Conservation (phyloP, 352 stramenopile genomes). For the Bremia lactucae region DNA sequence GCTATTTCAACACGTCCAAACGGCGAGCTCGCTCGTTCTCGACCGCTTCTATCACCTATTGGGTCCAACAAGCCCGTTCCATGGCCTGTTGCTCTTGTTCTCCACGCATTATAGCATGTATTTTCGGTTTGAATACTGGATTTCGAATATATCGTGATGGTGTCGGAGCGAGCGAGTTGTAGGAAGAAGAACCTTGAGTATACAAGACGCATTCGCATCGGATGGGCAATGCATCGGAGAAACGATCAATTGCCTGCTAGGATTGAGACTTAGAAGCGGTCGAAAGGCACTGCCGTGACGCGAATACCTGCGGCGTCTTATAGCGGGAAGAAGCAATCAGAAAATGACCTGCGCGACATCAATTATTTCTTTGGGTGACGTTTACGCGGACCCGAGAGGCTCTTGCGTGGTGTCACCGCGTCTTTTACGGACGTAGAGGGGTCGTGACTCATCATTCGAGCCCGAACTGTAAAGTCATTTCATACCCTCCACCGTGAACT, state of each 20-base stretch:
- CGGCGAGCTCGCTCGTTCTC: conserved; percentile 67
- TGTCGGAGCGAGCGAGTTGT: too few species aligned
- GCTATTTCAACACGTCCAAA: conserved; percentile 48
- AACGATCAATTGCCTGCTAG: neutral
- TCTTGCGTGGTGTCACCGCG: too few species aligned
- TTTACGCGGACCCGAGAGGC: too few species aligned
- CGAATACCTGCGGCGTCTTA: too few species aligned
- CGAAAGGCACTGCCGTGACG: too few species aligned
- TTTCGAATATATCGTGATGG: conserved; percentile 1
- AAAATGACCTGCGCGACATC: too few species aligned
- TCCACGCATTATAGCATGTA: conserved; percentile 3
- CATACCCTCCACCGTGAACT: too few species aligned
- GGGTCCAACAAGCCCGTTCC: conserved; percentile 68
- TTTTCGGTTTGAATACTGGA: conserved; percentile 1
- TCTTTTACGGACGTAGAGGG: too few species aligned
- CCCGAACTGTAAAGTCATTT: too few species aligned
- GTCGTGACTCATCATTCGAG: too few species aligned
- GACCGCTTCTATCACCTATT: conserved; percentile 69
- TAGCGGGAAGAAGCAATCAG: too few species aligned
- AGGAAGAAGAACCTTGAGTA: neutral
- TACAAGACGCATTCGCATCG: neutral
- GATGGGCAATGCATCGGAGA: neutral
- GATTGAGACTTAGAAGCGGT: neutral
- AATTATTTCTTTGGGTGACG: too few species aligned
- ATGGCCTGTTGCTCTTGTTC: conserved; percentile 21